Conservation (phyloP, 345 rosid species). For the Pseudoturritis turrita region DNA sequence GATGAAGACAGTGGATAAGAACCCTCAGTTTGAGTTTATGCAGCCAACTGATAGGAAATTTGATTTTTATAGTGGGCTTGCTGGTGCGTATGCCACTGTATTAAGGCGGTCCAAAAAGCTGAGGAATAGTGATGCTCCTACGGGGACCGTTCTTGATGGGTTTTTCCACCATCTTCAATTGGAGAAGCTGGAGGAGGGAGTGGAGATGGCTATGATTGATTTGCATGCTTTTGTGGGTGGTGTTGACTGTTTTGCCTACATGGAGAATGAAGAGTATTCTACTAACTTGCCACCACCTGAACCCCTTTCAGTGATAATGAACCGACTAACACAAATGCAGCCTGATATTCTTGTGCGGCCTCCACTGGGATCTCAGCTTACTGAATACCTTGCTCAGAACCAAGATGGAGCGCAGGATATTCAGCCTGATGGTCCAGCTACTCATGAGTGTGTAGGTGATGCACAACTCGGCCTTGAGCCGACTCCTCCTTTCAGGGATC, state of each 20-base stretch:
- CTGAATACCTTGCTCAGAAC: too few relatives aligned
- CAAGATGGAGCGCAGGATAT: too few relatives aligned
- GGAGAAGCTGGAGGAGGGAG: not conserved
- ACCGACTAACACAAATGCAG: not conserved
- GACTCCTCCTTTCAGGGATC: too few relatives aligned
- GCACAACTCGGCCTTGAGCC: too few relatives aligned
- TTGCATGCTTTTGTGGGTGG: not conserved
- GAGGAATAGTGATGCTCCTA: not conserved
- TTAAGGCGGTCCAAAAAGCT: too few relatives aligned
- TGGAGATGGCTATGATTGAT: not conserved
- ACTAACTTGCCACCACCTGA: constrained; percentile 45
- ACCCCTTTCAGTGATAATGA: not conserved
- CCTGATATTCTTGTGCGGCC: not conserved
- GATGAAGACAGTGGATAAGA: not conserved
- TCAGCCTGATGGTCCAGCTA: too few relatives aligned
- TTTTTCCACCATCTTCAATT: not conserved
- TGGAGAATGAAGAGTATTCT: constrained; percentile 45
- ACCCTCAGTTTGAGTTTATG: not conserved
- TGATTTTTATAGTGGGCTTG: too few relatives aligned
- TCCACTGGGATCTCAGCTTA: too few relatives aligned
- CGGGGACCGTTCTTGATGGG: not conserved
- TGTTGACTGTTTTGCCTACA: constrained; percentile 45
- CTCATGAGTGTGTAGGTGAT: too few relatives aligned
- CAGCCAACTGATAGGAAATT: not conserved
- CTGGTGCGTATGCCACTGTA: too few relatives aligned